Evolutionary conservation across 1,284 basidiomycete genomes (phyloP).

Genomic region (Ceratobasidium sp.): DNA sequence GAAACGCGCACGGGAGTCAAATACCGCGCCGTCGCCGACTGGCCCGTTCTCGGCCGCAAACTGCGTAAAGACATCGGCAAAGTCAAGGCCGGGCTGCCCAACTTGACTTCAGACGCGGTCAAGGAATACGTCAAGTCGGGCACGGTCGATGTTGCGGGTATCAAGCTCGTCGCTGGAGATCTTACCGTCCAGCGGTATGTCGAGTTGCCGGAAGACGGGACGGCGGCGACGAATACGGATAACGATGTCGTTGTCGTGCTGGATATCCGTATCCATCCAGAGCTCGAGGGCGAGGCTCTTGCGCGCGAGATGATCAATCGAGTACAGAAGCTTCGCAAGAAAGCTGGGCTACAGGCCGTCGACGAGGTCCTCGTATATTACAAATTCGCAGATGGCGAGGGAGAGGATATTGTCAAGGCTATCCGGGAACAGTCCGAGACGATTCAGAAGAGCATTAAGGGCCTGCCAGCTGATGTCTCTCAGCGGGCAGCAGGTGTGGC

Average conservation of each 20-base stretch:
- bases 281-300: slow-evolving; percentile 90
- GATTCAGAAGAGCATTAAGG: slow-evolving; percentile 83
- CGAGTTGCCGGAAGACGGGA: slow-evolving; percentile 78
- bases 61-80: slow-evolving; percentile 93
- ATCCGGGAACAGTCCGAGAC: slow-evolving; percentile 79
- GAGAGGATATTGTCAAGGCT: slow-evolving; percentile 72
- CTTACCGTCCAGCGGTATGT: slow-evolving; percentile 93
- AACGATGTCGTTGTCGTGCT: slow-evolving; percentile 95
- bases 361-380: slow-evolving; percentile 96
- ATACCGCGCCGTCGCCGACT: slow-evolving; percentile 95
- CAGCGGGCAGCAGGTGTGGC: slow-evolving; percentile 65
- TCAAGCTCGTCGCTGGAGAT: slow-evolving; percentile 91
- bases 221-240: slow-evolving; percentile 90
- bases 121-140: slow-evolving; percentile 84
- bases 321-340: slow-evolving; percentile 96
- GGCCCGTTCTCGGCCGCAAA: slow-evolving; percentile 94
- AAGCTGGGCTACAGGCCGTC: slow-evolving; percentile 93
- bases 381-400: slow-evolving; percentile 79
- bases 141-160: slow-evolving; percentile 89
- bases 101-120: slow-evolving; percentile 85
- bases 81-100: slow-evolving; percentile 90
- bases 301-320: slow-evolving; percentile 94
- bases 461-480: slow-evolving; percentile 74
- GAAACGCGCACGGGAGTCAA: slow-evolving; percentile 89
- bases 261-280: slow-evolving; percentile 89